phyloP scores from a whole-genome alignment of 1,139 yeast species.

The Debaryomycetaceae sp. region DNA sequence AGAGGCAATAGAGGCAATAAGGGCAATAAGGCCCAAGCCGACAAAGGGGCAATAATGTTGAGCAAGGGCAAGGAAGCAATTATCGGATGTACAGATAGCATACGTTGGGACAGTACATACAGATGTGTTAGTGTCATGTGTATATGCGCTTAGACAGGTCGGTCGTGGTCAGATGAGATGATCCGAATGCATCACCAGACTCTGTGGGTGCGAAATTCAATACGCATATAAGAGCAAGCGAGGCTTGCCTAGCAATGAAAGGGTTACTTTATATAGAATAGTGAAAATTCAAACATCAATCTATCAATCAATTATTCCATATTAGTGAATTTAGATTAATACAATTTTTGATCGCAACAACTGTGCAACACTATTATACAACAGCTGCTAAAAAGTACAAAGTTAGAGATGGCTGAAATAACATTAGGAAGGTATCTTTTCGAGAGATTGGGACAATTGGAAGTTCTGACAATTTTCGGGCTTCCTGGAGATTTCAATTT shows the following conservation, averaged over 20 bases:
- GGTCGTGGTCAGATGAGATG: neutral
- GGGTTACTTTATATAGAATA: too few species aligned
- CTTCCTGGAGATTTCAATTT: slow-evolving; percentile 43
- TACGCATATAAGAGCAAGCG: neutral
- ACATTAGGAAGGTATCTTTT: slow-evolving; percentile 43
- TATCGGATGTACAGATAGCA: too few species aligned
- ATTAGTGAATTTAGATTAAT: neutral
- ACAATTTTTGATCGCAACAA: neutral
- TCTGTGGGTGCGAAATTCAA: neutral
- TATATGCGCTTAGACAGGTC: neutral
- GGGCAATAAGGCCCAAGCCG: too few species aligned
- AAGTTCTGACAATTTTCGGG: slow-evolving; percentile 40
- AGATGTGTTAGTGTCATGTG: neutral
- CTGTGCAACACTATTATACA: neutral
- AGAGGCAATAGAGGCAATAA: too few species aligned
- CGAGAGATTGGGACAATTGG: slow-evolving; percentile 41
- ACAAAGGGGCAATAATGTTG: too few species aligned
- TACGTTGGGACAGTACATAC: too few species aligned
- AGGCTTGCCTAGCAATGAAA: too few species aligned
- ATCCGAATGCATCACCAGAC: neutral
- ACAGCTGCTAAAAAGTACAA: slow-evolving; percentile 2
- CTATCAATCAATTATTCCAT: neutral
- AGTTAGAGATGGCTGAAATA: slow-evolving; percentile 28
- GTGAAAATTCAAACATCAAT: too few species aligned
- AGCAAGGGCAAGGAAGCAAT: too few species aligned